Evolutionary conservation across 73 alveolate genomes (phyloP).

Genomic region (Paramecium sexaurelia): DNA sequence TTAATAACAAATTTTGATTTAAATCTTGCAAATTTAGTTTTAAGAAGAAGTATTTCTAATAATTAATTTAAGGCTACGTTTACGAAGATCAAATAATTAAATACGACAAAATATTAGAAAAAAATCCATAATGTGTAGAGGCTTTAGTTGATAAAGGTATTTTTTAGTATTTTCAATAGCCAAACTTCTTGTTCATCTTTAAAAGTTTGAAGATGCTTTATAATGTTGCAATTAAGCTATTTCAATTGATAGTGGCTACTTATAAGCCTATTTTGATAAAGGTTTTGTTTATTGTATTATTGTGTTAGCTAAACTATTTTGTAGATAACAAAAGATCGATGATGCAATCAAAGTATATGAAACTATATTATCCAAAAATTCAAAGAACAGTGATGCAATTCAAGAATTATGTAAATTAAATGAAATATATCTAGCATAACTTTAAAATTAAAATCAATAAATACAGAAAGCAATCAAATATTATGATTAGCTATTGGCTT

Average conservation of each 20-base stretch:
- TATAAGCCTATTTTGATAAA: background rate
- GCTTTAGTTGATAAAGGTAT: background rate
- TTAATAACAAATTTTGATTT: background rate
- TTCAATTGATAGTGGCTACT: background rate
- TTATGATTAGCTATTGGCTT: background rate
- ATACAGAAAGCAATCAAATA: background rate
- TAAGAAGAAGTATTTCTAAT: background rate
- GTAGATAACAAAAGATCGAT: background rate
- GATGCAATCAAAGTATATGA: background rate
- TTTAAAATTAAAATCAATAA: background rate
- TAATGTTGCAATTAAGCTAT: background rate
- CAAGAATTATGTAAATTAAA: background rate
- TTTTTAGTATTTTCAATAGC: background rate
- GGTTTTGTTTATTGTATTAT: background rate
- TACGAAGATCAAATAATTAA: background rate
- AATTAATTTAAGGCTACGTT: background rate
- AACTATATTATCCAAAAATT: background rate
- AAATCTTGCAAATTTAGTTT: background rate
- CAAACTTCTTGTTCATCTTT: background rate
- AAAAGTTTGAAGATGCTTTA: background rate
- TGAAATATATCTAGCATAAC: background rate
- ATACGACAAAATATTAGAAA: background rate
- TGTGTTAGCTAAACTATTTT: background rate
- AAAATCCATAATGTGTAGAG: background rate
- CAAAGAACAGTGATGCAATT: background rate